These are phyloP conservation scores for Amanita polypyramis DNA, from an alignment of 768 basidiomycete species.

Conservation along the genomic window DNA sequence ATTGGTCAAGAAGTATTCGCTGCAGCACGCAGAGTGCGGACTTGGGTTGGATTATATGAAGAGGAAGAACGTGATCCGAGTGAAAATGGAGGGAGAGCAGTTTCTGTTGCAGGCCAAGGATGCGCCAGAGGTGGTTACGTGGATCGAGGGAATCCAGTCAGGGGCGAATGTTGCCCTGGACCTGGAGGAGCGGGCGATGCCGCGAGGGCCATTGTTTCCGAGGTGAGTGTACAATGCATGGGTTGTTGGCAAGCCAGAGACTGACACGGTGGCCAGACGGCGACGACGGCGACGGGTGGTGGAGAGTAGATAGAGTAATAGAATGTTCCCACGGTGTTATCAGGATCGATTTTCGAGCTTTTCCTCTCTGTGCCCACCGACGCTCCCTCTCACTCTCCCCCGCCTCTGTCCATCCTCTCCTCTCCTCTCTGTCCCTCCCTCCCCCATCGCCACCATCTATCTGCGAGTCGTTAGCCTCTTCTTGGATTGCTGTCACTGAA, in stretches of 20 bases:
- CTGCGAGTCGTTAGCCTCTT: background rate
- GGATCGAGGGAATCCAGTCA: slow-evolving; percentile 97
- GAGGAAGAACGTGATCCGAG: slow-evolving; percentile 86
- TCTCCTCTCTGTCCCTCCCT: slow-evolving; percentile 4
- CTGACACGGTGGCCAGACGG: slow-evolving; percentile 14
- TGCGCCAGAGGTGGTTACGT: slow-evolving; percentile 77
- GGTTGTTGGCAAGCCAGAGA: slow-evolving; percentile 12
- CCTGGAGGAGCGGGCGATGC: slow-evolving; percentile 87
- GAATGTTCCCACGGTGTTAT: slow-evolving; percentile 3
- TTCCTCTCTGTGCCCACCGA: background rate
- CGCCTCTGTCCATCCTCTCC: slow-evolving; percentile 1
- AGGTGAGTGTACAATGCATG: slow-evolving; percentile 50
- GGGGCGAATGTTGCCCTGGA: slow-evolving; percentile 89
- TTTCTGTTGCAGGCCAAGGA: slow-evolving; percentile 87
- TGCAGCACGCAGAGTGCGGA: slow-evolving; percentile 90
- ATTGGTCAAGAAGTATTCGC: slow-evolving; percentile 61
- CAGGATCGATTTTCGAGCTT: slow-evolving; percentile 2
- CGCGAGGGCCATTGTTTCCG: slow-evolving; percentile 78
- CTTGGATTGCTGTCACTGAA: background rate
- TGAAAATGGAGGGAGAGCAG: slow-evolving; percentile 91
- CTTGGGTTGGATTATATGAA: slow-evolving; percentile 92
- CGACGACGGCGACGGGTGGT: slow-evolving; percentile 21
- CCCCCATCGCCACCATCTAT: slow-evolving; percentile 2
- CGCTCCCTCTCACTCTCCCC: slow-evolving; percentile 4
- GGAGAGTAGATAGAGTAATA: slow-evolving; percentile 2